Conservation (phyloP, 345 rosid species). For the Sonneratia alba region DNA sequence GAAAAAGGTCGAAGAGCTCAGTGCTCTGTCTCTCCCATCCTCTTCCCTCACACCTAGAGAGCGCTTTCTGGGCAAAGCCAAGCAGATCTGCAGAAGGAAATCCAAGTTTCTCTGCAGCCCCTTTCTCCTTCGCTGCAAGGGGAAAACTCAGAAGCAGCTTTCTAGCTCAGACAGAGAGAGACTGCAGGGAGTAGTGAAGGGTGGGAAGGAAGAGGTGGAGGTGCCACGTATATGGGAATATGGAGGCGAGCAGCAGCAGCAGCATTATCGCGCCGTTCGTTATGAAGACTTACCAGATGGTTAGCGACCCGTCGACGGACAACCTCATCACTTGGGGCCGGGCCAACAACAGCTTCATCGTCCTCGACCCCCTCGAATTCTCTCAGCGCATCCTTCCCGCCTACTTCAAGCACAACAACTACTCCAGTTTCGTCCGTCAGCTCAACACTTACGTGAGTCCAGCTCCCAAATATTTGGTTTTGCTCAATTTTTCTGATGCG, state of each 20-base stretch:
- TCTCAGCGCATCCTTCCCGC: constrained; percentile 67
- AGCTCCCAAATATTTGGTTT: too few relatives aligned
- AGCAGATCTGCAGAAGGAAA: neutral
- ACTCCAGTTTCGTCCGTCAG: constrained; percentile 94
- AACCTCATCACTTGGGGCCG: constrained; percentile 74
- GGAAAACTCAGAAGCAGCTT: too few relatives aligned
- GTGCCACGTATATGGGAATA: constrained; percentile 7
- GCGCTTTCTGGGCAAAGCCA: neutral
- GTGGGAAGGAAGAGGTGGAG: too few relatives aligned
- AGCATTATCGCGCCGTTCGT: constrained; percentile 61
- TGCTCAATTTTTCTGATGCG: too few relatives aligned
- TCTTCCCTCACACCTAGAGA: neutral
- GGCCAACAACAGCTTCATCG: constrained; percentile 76
- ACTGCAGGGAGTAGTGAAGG: neutral
- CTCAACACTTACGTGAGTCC: constrained; percentile 76
- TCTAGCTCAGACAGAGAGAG: neutral
- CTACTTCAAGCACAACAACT: constrained; percentile 93
- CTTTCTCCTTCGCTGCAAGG: neutral
- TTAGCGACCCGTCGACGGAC: constrained; percentile 73
- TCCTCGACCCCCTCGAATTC: constrained; percentile 71
- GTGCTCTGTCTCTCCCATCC: neutral
- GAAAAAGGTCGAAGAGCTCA: neutral
- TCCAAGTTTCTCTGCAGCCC: neutral
- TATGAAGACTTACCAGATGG: constrained; percentile 86
- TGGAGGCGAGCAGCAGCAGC: constrained; percentile 34